Conservation (phyloP, 1,284 basidiomycete species). For the Pterulicium gracile region DNA sequence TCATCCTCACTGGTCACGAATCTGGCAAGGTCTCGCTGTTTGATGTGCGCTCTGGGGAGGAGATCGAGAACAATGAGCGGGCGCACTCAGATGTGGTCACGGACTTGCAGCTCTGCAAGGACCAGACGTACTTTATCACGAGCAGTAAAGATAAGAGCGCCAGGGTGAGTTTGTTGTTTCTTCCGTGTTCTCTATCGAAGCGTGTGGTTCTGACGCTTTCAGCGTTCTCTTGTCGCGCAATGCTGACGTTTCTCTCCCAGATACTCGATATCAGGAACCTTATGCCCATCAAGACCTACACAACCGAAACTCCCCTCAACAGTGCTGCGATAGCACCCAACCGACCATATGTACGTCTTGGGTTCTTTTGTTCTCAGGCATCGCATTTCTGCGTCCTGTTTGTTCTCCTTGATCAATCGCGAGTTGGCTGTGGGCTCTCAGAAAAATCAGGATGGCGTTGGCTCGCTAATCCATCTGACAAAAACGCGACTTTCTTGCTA, state of each 20-base stretch:
- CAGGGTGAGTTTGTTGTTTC: no score
- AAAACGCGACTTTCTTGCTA: no score
- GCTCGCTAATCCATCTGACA: no score
- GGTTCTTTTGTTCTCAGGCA: conserved; percentile 6
- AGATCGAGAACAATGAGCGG: conserved; percentile 71
- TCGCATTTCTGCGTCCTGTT: no score
- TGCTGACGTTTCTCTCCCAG: conserved; percentile 27
- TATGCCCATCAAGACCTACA: conserved; percentile 86
- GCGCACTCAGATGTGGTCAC: conserved; percentile 82
- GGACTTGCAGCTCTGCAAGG: conserved; percentile 86
- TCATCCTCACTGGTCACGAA: conserved; percentile 92
- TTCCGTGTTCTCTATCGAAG: conserved; percentile 21
- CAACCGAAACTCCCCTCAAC: conserved; percentile 94
- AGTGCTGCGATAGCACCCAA: conserved; percentile 82
- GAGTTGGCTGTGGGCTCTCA: no score
- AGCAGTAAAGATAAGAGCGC: conserved; percentile 96
- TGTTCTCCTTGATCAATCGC: no score
- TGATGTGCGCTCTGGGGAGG: conserved; percentile 82
- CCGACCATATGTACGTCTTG: conserved; percentile 63
- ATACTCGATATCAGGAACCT: conserved; percentile 87
- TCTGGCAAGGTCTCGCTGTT: conserved; percentile 91
- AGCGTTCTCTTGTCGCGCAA: neutral
- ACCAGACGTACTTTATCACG: conserved; percentile 93
- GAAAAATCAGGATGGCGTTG: no score
- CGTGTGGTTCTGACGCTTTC: conserved; percentile 2